Percentiles rank a stretch among this genome's conserved stretches.
phyloP scores from a whole-genome alignment of 371 early-diverging fungal genomes.

The Mucor lusitanicus region DNA sequence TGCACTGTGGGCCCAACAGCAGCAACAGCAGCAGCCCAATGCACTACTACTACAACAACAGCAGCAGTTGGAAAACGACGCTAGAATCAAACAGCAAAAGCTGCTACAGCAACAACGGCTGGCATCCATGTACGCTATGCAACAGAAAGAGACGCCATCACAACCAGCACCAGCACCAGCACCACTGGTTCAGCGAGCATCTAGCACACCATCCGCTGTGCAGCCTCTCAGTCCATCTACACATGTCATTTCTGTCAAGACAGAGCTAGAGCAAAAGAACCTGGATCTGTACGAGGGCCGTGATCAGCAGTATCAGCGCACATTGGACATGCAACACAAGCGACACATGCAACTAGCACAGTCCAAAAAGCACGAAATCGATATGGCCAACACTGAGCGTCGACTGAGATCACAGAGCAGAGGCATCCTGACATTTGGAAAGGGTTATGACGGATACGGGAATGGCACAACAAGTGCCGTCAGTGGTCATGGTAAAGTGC shows the following conservation, averaged over 20 bases:
- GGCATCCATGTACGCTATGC: not conserved
- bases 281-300: conserved; percentile 30
- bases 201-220: not conserved
- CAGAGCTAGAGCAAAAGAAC: conserved; percentile 13
- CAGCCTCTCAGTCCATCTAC: conserved; percentile 1
- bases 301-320: conserved; percentile 41
- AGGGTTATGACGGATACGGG: conserved; percentile 43
- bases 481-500: conserved; percentile 13
- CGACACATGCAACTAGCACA: conserved; percentile 46
- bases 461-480: conserved; percentile 29
- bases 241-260: conserved; percentile 2
- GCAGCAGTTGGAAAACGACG: not conserved
- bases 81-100: not conserved
- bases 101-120: not conserved
- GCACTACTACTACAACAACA: not conserved
- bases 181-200: not conserved
- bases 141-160: not conserved
- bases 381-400: conserved; percentile 32
- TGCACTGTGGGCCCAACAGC: not conserved
- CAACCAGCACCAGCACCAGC: not conserved
- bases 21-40: not conserved
- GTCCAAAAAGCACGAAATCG: conserved; percentile 42
- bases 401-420: conserved; percentile 29
- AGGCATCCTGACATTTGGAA: conserved; percentile 35
- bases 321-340: conserved; percentile 40